Conservation (phyloP, 768 basidiomycete species). For the Kwoniella bestiolae region DNA sequence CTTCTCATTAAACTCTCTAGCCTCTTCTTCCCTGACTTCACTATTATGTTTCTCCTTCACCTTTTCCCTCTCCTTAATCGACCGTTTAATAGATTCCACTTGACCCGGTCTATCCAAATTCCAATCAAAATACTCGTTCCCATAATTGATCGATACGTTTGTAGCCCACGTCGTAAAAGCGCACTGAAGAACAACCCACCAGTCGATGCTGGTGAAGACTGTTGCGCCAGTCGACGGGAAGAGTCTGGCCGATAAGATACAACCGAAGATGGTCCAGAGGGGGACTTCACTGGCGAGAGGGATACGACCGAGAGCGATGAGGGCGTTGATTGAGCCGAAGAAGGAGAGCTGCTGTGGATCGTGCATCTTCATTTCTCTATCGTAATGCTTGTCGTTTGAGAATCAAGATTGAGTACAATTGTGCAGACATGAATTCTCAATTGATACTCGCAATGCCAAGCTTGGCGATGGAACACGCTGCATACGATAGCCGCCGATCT, state of each 20-base stretch:
- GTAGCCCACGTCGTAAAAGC: conserved; percentile 41
- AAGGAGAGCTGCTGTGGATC: conserved; percentile 38
- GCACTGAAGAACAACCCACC: conserved; percentile 31
- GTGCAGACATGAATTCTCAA: too few species aligned
- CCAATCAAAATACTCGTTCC: conserved; percentile 45
- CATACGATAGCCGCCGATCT: too few species aligned
- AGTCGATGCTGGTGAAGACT: conserved; percentile 15
- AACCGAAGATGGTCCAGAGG: conserved; percentile 33
- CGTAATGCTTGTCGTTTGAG: too few species aligned
- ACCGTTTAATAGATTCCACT: conserved; percentile 17
- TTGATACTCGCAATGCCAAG: too few species aligned
- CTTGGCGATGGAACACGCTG: too few species aligned
- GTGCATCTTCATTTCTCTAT: conserved; percentile 9
- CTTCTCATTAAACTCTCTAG: conserved; percentile 33
- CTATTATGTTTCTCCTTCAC: conserved; percentile 2
- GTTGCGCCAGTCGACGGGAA: conserved; percentile 19
- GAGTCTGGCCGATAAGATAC: conserved; percentile 29
- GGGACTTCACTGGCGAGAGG: conserved; percentile 40
- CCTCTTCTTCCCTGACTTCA: conserved; percentile 1
- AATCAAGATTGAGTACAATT: too few species aligned
- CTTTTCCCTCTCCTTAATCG: conserved; percentile 1
- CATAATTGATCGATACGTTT: conserved; percentile 43
- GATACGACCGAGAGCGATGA: conserved; percentile 41
- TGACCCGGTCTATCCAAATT: conserved; percentile 35
- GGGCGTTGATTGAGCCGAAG: conserved; percentile 23